Percentiles rank a stretch among this genome's conserved stretches.
Evolutionary conservation across 495 filamentous ascomycete species (phyloP).

Genomic region (Penicillium lagena): DNA sequence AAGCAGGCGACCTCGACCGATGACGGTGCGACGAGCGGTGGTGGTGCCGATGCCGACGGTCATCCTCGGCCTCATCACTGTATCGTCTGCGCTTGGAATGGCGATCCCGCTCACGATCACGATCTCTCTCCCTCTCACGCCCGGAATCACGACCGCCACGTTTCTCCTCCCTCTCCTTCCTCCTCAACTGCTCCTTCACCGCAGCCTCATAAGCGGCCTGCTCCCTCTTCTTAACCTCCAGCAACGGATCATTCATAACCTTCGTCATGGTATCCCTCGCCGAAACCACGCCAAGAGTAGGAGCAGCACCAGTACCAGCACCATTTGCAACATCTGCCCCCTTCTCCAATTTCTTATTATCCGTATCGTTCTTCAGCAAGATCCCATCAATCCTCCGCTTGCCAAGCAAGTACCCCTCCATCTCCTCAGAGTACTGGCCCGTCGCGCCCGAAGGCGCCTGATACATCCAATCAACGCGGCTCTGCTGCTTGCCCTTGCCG

Average conservation of each 20-base stretch:
- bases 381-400: constrained; percentile 81
- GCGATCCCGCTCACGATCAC: constrained; percentile 11
- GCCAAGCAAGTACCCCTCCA: constrained; percentile 87
- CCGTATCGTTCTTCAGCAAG: constrained; percentile 70
- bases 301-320: constrained; percentile 54
- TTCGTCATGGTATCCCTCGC: constrained; percentile 74
- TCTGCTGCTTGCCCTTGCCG: constrained; percentile 65
- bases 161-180: constrained; percentile 60
- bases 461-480: constrained; percentile 98
- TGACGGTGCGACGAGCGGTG: constrained; percentile 22
- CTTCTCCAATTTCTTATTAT: constrained; percentile 76
- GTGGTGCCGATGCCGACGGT: constrained; percentile 18
- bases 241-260: constrained; percentile 79
- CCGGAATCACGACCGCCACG: constrained; percentile 22
- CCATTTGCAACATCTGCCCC: constrained; percentile 54
- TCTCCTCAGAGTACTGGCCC: constrained; percentile 80
- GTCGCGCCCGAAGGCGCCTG: constrained; percentile 74
- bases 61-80: constrained; percentile 22
- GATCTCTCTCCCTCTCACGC: constrained; percentile 17
- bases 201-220: constrained; percentile 84
- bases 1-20: constrained; percentile 30
- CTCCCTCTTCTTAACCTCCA: constrained; percentile 88
- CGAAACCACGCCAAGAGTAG: constrained; percentile 54
- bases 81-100: constrained; percentile 21
- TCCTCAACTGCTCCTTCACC: constrained; percentile 76